Evolutionary conservation across 1,284 basidiomycete genomes (phyloP).

Genomic region (Puccinia triticina): DNA sequence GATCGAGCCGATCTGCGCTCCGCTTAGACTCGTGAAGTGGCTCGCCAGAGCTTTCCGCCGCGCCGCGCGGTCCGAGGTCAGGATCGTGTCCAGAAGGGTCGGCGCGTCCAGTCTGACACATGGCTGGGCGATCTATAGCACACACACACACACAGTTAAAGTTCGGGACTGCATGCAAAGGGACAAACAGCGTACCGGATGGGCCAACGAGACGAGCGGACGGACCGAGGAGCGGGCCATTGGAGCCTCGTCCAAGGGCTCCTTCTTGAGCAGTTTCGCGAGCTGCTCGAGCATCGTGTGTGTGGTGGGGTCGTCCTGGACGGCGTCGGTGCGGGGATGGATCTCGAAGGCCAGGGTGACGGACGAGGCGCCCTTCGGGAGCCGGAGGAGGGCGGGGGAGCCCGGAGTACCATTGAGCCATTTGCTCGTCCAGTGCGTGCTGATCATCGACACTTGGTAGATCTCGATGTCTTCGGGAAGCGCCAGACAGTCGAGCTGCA

Average conservation of each 20-base stretch:
- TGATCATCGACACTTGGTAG: constrained; percentile 39
- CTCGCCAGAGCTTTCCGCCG: constrained; percentile 60
- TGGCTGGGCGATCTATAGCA: constrained; percentile 23
- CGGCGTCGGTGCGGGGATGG: neutral
- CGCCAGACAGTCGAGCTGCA: constrained; percentile 28
- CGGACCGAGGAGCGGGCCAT: neutral
- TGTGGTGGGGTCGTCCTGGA: constrained; percentile 2
- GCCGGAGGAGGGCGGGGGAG: neutral
- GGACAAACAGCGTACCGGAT: constrained; percentile 24
- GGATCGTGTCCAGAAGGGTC: constrained; percentile 60
- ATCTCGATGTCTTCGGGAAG: constrained; percentile 45
- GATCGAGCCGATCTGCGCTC: constrained; percentile 65
- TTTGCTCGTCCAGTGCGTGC: constrained; percentile 39
- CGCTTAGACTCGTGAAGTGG: constrained; percentile 70
- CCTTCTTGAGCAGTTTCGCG: constrained; percentile 22
- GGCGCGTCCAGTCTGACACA: constrained; percentile 56
- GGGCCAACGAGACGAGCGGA: constrained; percentile 13
- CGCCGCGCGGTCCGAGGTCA: constrained; percentile 64
- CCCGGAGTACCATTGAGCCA: neutral
- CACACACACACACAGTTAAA: neutral
- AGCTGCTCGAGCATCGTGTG: constrained; percentile 23
- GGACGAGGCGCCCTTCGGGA: neutral
- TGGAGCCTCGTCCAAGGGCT: neutral
- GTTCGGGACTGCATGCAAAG: neutral
- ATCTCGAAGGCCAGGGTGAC: constrained; percentile 27